Conservation (phyloP, 2,329 filamentous ascomycete genomes). For the Ophiostoma ips region DNA sequence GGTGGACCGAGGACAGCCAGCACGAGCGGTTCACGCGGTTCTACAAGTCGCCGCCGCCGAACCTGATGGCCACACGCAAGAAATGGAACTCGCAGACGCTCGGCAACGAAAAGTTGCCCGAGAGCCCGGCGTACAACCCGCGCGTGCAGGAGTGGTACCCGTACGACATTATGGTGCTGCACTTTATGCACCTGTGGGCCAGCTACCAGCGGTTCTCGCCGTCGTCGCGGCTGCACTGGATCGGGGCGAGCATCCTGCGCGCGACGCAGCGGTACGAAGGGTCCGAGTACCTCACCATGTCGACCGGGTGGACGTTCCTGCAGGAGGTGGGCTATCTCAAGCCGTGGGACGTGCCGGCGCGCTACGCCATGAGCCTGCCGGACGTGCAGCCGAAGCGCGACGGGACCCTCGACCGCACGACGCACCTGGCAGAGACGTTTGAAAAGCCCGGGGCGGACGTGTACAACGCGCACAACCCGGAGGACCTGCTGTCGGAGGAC, state of each 20-base stretch:
- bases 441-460: not conserved
- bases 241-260: constrained; percentile 51
- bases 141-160: constrained; percentile 9
- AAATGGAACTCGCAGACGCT: not conserved
- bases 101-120: not conserved
- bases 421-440: not conserved
- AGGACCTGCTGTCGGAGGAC: constrained; percentile 24
- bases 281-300: constrained; percentile 29
- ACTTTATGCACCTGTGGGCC: constrained; percentile 58
- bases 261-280: constrained; percentile 45
- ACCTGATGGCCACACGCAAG: not conserved
- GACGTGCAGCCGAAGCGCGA: constrained; percentile 29
- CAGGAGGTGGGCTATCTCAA: constrained; percentile 61
- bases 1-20: no score
- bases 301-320: constrained; percentile 49
- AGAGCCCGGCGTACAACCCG: not conserved
- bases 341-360: constrained; percentile 54
- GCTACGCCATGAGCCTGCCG: constrained; percentile 46
- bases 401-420: constrained; percentile 26
- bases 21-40: not conserved
- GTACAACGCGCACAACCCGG: not conserved
- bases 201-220: constrained; percentile 39
- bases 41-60: not conserved
- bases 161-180: constrained; percentile 42
- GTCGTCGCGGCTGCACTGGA: constrained; percentile 39